Evolutionary conservation across 1,284 basidiomycete genomes (phyloP).

Genomic region (Cryptococcus sp.): DNA sequence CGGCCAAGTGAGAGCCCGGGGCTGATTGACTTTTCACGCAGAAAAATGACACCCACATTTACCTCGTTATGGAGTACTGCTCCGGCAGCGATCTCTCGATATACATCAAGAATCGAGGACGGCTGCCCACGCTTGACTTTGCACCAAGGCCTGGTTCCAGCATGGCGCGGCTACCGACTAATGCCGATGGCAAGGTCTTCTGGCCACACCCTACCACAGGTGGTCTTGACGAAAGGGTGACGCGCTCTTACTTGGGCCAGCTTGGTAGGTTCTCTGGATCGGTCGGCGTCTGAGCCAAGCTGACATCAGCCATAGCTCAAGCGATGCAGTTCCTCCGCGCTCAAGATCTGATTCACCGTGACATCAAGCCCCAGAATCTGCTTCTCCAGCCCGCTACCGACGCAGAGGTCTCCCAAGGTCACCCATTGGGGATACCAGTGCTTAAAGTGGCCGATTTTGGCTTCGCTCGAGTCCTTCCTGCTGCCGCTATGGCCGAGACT

Average conservation of each 20-base stretch:
- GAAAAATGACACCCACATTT: conserved; percentile 91
- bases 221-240: conserved; percentile 86
- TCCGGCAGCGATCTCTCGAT: conserved; percentile 92
- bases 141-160: conserved; percentile 58
- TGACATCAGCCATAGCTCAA: conserved; percentile 62
- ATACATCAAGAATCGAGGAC: conserved; percentile 92
- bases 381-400: conserved; percentile 80
- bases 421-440: conserved; percentile 89
- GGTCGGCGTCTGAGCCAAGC: not conserved
- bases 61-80: conserved; percentile 98
- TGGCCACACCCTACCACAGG: conserved; percentile 90
- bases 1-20: not conserved
- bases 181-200: conserved; percentile 61
- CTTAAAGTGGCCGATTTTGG: conserved; percentile 98
- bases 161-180: conserved; percentile 53
- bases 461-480: conserved; percentile 89
- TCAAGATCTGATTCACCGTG: conserved; percentile 89
- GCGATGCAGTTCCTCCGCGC: conserved; percentile 90
- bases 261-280: conserved; percentile 62
- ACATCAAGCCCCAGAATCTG: conserved; percentile 96
- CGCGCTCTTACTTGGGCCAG: conserved; percentile 90
- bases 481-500: conserved; percentile 93
- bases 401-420: conserved; percentile 77
- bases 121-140: conserved; percentile 81
- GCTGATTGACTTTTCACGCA: conserved; percentile 45